Evolutionary conservation across 1,284 basidiomycete genomes (phyloP), one percentile per base, ranked within the genome.

Genomic region (Abortiporus biennis): DNA sequence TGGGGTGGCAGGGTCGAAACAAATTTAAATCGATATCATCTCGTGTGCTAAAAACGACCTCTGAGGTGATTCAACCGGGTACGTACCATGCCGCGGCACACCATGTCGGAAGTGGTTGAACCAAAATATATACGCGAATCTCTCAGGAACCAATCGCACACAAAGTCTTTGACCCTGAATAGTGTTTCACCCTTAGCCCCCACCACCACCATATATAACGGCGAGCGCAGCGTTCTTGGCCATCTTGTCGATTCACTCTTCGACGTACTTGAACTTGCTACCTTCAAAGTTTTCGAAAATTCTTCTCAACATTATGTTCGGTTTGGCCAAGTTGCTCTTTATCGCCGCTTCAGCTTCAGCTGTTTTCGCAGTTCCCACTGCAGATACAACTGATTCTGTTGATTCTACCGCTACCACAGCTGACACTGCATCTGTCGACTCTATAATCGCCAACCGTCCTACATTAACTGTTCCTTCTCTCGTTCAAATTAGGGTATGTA

Each of bases 401-500:
- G 13, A 34, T 8, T 11, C 36, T 25, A 23, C 12, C 24, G 36
- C 15, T 8, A 6, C 15, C n/a, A 8, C 36, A 22, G 20, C 27
- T 25, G 13, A 4, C 38, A n/a, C 5, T 29, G 27, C 27, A 29
- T n/a, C 8, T 8, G 27, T 29, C 8, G 27, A 29, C 27, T 29
- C 27, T 9, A 21, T 37, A 5, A 22, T 5, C 23, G 36, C 37
- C 8, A 27, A 30, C n/a, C 39, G 44, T 17, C 49, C 50, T 3
- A 22, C 35, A 13, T 38, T 50, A 13, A 33, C 40, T 8, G 50
- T 50, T 20, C 51, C 51, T 11, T 42, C 42, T 12, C 49, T 53
- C 15, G 23, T 38, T 6, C 42, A 53, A 32, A 49, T 53, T 22
- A 45, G 51, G 25, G 48, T 50, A 38, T 6, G 47, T 36, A 3